Base-by-base conservation (phyloP, 164 flowering plant genomes). In the Taxillus chinensis region DNA sequence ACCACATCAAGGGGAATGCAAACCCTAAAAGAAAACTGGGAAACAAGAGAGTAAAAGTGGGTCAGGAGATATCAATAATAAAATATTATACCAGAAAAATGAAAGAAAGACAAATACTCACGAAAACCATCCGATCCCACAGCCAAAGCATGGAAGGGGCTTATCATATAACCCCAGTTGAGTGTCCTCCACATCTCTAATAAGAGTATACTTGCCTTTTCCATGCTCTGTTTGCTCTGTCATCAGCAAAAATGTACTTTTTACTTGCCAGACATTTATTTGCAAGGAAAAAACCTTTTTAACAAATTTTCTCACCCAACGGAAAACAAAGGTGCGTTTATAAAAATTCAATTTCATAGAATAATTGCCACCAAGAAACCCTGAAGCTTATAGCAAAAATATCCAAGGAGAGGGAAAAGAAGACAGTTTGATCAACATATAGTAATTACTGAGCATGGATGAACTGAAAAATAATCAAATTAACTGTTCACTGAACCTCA, bases 41-140 rank as follows among this genome's bases (percentile, higher is more conserved):
- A 59, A 52, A 7, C 50, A 55, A 41, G 63, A 9, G 55, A 43
- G 46, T 5, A 43, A 9, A 43, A 43, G 46, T 5, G 46, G 8
- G 10, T 43, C 8, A 43, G 46, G 7, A 43, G 10, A 43, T 43
- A 5, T 48, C 7, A 60, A 61, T 39, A 16, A 70, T 66, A 49
- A 70, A 72, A 59, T 39, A 6, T 7, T 13, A 52, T 11, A 50
- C 39, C 56, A 43, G 59, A 39, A 57, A 61, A 48, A 67, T 38
- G 55, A 27, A 68, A 7, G 9, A 9, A 9, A 27, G 59, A 53
- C 39, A 50, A 56, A 61, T 63, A 75, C 90, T 86, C 72, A 92
- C 96, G 87, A 90, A 68, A 90, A 92, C 97, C 98, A 92, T 71
- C 98, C 98, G 3, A 88, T 73, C 58, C 98, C 98, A 76, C 97